Base-by-base conservation (phyloP, 2,329 filamentous ascomycete species). In the Stagonosporopsis chrysanthemi region DNA sequence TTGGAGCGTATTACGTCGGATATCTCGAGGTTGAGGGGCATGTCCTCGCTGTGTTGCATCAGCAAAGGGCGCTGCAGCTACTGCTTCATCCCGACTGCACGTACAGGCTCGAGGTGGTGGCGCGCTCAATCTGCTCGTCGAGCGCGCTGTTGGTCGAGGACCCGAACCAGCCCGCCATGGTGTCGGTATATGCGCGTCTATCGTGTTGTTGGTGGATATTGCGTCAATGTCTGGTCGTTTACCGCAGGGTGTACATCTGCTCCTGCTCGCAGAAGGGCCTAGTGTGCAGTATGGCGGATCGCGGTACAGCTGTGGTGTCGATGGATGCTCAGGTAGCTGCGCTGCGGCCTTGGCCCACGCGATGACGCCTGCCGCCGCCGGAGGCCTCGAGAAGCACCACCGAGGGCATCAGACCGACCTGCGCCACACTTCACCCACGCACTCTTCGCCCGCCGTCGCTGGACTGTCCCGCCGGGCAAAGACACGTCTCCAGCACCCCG, bases 1-100 rank as follows among this genome's bases (percentile, higher is more conserved):
- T 98, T 98, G 72, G 93, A 98, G 69, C 95, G 88, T 77, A 99
- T 97, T 68, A 96, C 83, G 81, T 99, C 95, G 77, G 94, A 97
- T 69, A 99, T 98, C 79, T 99, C 95, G 72, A 99, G 88, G 76
- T 98, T 98, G 67, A 97, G 86, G 38, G 95, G 90, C 76, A 99
- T 98, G 74, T 99, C 94, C 80, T 99, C 93, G 67, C 92, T 96
- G 69, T 6, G 19, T 15, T 8, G 17, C 19, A 56, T 69, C 47
- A 72, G 65, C 56, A 55, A 2, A 11, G 14, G 11, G 2, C 8
- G 3, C 45, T 19, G 2, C 33, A 19, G 40, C 38, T 38, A 2
- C 19, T 1, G 14, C 29, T 1, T 1, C 19, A 28, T 19, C 4
- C 5, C 22, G 8, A 4, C 4, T 40, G 19, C 12, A 48, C 66